phyloP scores from a whole-genome alignment of 139 green algal species.

The Edaphochlamys debaryana region DNA sequence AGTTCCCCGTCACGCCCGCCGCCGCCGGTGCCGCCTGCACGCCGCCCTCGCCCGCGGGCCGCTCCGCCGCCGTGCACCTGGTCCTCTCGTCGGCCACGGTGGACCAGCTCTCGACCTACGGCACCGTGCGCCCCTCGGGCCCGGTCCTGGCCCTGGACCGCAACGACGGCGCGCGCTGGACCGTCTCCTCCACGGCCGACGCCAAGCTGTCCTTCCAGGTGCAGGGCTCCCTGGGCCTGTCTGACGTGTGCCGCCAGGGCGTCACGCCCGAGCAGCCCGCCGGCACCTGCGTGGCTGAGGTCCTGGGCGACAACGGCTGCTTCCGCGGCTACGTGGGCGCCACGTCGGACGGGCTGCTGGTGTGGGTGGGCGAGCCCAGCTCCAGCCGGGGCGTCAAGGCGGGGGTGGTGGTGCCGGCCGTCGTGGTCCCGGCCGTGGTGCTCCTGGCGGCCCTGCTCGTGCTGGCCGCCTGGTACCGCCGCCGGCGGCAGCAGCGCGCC shows the following conservation, averaged over 20 bases:
- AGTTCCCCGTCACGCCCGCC: not conserved
- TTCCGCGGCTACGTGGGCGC: not conserved
- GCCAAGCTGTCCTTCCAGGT: not conserved
- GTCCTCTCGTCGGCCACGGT: not conserved
- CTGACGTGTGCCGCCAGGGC: not conserved
- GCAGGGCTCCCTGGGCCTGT: not conserved
- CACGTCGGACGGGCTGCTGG: not conserved
- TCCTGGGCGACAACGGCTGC: not conserved
- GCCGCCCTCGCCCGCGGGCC: not conserved
- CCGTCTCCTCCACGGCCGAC: not conserved
- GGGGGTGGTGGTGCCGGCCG: constrained; percentile 8
- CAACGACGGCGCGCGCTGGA: not conserved
- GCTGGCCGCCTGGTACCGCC: constrained; percentile 7
- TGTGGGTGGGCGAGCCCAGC: not conserved
- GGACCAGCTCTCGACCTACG: constrained; percentile 2
- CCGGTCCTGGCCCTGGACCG: not conserved
- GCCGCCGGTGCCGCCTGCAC: not conserved
- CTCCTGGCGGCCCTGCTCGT: not conserved
- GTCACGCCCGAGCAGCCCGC: not conserved
- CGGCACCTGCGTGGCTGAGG: not conserved
- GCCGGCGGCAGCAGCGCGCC: not conserved
- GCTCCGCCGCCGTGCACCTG: constrained; percentile 6
- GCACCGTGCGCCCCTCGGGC: not conserved
- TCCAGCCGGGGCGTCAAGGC: not conserved
- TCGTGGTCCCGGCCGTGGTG: constrained; percentile 30